These are phyloP conservation scores for Mycena floridula DNA, from an alignment of 768 basidiomycete species.

Conservation along the genomic window DNA sequence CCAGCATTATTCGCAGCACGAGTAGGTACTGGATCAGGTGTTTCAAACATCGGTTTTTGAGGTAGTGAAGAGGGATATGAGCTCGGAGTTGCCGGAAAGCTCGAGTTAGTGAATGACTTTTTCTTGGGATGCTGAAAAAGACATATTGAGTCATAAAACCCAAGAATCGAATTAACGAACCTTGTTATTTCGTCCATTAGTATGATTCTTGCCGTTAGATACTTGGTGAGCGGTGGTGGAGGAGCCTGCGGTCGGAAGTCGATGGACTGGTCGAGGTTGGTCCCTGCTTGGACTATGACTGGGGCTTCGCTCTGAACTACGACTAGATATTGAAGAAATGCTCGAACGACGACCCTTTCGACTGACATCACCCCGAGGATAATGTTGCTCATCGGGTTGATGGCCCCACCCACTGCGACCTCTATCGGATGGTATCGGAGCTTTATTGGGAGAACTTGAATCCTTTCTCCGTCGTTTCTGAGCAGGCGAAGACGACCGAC, in stretches of 20 bases:
- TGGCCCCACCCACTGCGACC: no score
- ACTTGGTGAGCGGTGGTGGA: constrained; percentile 30
- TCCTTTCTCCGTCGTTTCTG: constrained; percentile 49
- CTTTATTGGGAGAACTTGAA: constrained; percentile 37
- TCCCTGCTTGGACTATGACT: constrained; percentile 57
- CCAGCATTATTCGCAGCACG: constrained; percentile 34
- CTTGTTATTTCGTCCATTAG: constrained; percentile 29
- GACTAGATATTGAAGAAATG: constrained; percentile 47
- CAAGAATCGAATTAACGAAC: background rate
- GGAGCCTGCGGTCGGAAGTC: constrained; percentile 40
- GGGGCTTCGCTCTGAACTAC: constrained; percentile 49
- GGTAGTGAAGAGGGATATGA: constrained; percentile 3
- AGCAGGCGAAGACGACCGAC: constrained; percentile 57
- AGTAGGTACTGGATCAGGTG: background rate
- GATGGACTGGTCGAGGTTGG: constrained; percentile 52
- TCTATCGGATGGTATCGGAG: no score
- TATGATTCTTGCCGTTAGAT: constrained; percentile 17
- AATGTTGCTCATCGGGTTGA: constrained; percentile 16
- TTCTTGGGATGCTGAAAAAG: constrained; percentile 1
- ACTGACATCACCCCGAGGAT: constrained; percentile 17
- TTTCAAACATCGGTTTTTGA: background rate
- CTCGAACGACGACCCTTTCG: constrained; percentile 38
- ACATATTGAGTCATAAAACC: background rate
- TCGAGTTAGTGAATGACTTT: background rate
- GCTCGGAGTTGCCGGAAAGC: background rate